Evolutionary conservation across 2,329 filamentous ascomycete species (phyloP), one percentile per base, ranked within the genome.

Genomic region (Rutstroemia sp.): DNA sequence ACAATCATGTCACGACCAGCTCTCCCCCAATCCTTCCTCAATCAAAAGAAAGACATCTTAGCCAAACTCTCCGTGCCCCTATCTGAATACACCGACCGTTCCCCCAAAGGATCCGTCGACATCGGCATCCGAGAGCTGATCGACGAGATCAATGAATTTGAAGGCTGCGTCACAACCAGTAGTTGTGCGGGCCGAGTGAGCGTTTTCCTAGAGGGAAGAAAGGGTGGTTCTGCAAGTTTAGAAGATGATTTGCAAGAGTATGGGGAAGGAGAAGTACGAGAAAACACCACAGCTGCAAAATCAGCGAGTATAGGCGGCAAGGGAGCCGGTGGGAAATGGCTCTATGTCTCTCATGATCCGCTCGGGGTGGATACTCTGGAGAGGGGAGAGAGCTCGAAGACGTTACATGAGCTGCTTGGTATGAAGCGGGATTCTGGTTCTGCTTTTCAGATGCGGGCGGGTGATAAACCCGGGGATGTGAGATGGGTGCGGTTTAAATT

Each of bases 101-200:
- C 90, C 1, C 92, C 92, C 2, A 96, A 96, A 74, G 92, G 92
- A 16, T 87, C 85, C 0, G 81, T 97, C 19, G 92, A 97, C 70
- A 81, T 75, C 49, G 87, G 84, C 0, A 91, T 97, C 62, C 80
- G 86, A 48, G 78, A 85, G 21, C 75, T 96, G 54, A 91, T 97
- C 59, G 78, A 79, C 51, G 83, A 87, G 63, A 86, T 97, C 69
- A 97, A 97, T 71, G 70, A 66, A 1, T 68, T 86, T 5, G 79
- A 85, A 1, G 90, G 89, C 1, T 80, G 92, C 42, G 90, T 95
- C 37, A 96, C 92, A 1, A 96, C 92, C 2, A 96, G 91, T 72
- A 96, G 91, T 71, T 97, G 92, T 70, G 88, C 90, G 2, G 92
- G 92, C 0, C 79, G 92, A 52, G 81, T 95, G 48, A 92, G 88